phyloP scores from a whole-genome alignment of 257 asterid genomes.

The Ballota nigra region DNA sequence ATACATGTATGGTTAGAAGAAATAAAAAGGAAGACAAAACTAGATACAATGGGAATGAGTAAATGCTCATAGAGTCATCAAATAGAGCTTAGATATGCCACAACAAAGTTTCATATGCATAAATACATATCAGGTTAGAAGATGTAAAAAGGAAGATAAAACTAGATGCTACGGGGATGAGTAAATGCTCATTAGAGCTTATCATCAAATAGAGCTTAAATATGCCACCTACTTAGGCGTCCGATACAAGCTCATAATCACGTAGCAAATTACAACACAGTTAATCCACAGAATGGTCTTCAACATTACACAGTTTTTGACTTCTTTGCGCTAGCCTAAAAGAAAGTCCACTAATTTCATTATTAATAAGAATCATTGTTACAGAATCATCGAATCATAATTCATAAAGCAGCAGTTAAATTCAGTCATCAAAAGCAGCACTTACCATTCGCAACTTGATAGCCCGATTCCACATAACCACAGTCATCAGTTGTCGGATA shows the following conservation, averaged over 20 bases:
- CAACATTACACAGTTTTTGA: not conserved
- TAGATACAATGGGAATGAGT: not conserved
- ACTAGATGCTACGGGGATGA: not conserved
- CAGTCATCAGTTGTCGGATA: conserved; percentile 65
- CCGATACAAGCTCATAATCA: conserved; percentile 9
- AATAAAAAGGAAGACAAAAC: not conserved
- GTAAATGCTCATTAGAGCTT: not conserved
- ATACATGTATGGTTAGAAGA: conserved; percentile 17
- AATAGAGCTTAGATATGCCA: conserved; percentile 4
- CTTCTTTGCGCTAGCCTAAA: not conserved
- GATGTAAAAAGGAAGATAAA: not conserved
- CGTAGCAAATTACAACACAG: not conserved
- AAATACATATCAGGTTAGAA: conserved; percentile 18
- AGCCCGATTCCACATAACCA: conserved; percentile 82
- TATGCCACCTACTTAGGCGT: conserved; percentile 5
- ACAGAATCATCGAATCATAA: not conserved
- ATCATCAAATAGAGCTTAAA: conserved; percentile 5
- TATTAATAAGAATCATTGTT: not conserved
- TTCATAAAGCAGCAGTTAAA: not conserved
- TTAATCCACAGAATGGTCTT: conserved; percentile 1
- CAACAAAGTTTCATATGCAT: conserved; percentile 25
- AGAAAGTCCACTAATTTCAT: not conserved
- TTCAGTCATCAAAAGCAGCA: conserved; percentile 16
- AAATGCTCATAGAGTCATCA: conserved; percentile 5
- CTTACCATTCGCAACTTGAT: conserved; percentile 52